These are phyloP conservation scores for Sugiyamaella neomexicana DNA, from an alignment of 1,139 yeast genomes.

Conservation along the genomic window DNA sequence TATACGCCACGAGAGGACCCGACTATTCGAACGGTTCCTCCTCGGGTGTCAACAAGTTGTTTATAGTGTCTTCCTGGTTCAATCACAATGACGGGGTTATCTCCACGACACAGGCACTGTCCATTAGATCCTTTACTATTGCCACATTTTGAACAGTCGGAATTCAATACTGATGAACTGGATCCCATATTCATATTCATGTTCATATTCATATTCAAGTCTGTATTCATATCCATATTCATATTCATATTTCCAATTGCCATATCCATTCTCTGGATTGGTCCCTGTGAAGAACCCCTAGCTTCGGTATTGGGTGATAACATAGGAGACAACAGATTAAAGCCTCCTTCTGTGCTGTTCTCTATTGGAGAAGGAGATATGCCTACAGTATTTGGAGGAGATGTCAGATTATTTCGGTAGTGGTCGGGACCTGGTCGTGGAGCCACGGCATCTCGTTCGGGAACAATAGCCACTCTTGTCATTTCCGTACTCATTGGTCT, in stretches of 20 bases:
- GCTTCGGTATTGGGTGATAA: neutral
- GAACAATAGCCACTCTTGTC: conserved; percentile 35
- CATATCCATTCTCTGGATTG: neutral
- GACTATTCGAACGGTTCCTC: conserved; percentile 30
- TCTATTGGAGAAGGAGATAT: neutral
- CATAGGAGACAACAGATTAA: neutral
- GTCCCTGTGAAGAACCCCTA: neutral
- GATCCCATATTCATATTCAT: neutral
- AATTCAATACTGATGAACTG: neutral
- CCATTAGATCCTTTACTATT: neutral
- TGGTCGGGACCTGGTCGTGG: conserved; percentile 4
- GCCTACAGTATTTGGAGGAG: neutral
- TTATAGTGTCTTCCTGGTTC: conserved; percentile 30
- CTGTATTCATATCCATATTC: neutral
- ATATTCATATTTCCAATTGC: neutral
- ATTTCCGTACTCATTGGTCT: conserved; percentile 51
- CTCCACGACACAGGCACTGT: conserved; percentile 5
- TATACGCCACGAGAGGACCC: conserved; percentile 18
- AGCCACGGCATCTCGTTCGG: conserved; percentile 20
- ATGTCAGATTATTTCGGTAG: neutral
- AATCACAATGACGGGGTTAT: conserved; percentile 27
- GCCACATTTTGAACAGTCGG: conserved; percentile 8
- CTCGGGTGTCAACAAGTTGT: conserved; percentile 32
- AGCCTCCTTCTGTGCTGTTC: neutral
- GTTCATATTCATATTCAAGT: neutral